phyloP scores from a whole-genome alignment of 345 rosid species.

The Capsella bursapastoris region DNA sequence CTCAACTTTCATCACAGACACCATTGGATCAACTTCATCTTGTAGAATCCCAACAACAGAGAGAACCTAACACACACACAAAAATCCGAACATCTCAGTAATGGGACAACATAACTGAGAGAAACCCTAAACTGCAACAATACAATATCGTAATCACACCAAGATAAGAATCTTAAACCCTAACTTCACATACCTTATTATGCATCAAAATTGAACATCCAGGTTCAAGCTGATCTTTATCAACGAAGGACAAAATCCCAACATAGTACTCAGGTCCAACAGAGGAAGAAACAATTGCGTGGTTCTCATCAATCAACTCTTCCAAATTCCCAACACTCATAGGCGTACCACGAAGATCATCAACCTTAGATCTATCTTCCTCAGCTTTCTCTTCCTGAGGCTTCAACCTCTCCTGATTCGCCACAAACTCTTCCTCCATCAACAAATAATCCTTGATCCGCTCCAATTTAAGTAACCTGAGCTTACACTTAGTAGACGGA shows the following conservation, averaged over 20 bases:
- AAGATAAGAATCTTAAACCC: slow-evolving; percentile 8
- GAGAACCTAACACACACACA: slow-evolving; percentile 57
- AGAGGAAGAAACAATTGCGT: slow-evolving; percentile 90
- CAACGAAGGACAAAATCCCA: slow-evolving; percentile 91
- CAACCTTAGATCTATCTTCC: slow-evolving; percentile 91
- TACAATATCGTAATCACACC: slow-evolving; percentile 2
- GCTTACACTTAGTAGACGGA: slow-evolving; percentile 84
- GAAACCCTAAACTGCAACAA: slow-evolving; percentile 9
- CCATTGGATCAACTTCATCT: slow-evolving; percentile 99
- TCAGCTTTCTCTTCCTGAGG: slow-evolving; percentile 98
- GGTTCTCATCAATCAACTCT: slow-evolving; percentile 96
- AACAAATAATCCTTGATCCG: slow-evolving; percentile 85
- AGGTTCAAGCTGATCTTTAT: slow-evolving; percentile 96
- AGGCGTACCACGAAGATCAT: slow-evolving; percentile 89
- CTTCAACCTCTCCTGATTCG: slow-evolving; percentile 87
- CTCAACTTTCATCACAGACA: slow-evolving; percentile 98
- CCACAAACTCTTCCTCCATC: slow-evolving; percentile 97
- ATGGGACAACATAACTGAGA: not conserved
- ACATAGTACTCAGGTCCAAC: slow-evolving; percentile 98
- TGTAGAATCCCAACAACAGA: slow-evolving; percentile 97
- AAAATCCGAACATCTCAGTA: not conserved
- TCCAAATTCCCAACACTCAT: slow-evolving; percentile 97
- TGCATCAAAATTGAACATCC: slow-evolving; percentile 98
- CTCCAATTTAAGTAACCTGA: slow-evolving; percentile 78
- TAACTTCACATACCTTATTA: slow-evolving; percentile 63